These are phyloP conservation scores for Orobanche coerulescens DNA, from an alignment of 257 asterid species.

Conservation along the genomic window DNA sequence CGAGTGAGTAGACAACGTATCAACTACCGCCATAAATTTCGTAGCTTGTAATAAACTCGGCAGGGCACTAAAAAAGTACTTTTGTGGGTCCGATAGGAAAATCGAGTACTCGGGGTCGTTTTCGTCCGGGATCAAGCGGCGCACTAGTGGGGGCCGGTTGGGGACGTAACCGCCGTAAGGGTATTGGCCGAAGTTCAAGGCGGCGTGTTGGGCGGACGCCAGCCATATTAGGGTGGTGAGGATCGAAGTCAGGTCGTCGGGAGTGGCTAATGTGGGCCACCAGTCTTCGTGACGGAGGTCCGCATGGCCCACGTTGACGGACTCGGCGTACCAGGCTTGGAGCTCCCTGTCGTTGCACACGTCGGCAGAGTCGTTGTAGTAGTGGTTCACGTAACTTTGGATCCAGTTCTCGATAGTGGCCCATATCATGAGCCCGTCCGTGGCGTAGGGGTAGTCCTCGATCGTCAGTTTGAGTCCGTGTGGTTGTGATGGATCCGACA, in stretches of 20 bases:
- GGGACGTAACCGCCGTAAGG: slow-evolving; percentile 97
- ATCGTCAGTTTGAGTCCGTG: slow-evolving; percentile 57
- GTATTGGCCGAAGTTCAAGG: slow-evolving; percentile 89
- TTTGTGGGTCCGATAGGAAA: slow-evolving; percentile 68
- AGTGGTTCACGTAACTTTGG: slow-evolving; percentile 45
- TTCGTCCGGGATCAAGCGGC: slow-evolving; percentile 65
- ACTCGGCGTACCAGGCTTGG: slow-evolving; percentile 95
- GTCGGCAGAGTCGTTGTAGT: slow-evolving; percentile 51
- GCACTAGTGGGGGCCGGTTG: slow-evolving; percentile 88
- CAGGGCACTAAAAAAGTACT: slow-evolving; percentile 59
- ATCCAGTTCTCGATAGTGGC: slow-evolving; percentile 64
- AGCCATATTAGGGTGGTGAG: slow-evolving; percentile 89
- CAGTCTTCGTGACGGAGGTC: slow-evolving; percentile 65
- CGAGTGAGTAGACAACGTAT: slow-evolving; percentile 82
- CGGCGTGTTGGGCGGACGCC: slow-evolving; percentile 93
- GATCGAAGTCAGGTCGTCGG: slow-evolving; percentile 58
- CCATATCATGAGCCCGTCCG: slow-evolving; percentile 93
- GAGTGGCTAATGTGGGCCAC: slow-evolving; percentile 86
- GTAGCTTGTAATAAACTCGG: slow-evolving; percentile 91
- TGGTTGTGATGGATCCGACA: slow-evolving; percentile 67
- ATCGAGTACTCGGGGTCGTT: slow-evolving; percentile 59
- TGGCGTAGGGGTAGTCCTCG: slow-evolving; percentile 85
- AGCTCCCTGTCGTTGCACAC: slow-evolving; percentile 76
- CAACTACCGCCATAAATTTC: slow-evolving; percentile 93
- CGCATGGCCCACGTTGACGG: slow-evolving; percentile 80